Evolutionary conservation across 169 alveolate genomes (phyloP), one percentile per base, ranked within the genome.

Genomic region (Cryptosporidium sp.): DNA sequence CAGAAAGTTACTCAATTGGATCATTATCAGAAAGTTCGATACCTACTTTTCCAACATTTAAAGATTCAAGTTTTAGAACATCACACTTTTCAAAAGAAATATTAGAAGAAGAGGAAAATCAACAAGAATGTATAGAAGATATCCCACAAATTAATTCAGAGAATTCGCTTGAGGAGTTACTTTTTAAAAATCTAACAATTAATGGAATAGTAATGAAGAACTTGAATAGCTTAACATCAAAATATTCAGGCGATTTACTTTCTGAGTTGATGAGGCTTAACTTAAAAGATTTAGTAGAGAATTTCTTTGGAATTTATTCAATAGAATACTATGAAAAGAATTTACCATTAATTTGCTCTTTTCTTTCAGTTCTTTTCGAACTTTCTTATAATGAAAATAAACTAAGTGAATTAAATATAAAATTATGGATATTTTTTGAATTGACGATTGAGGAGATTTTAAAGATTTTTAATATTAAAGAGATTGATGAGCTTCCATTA

Each of bases 221-320:
- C 33, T 56, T 53, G 33, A 39, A 73, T 35, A 42, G 31, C 12
- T 52, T 52, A 53, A 16, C 56, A 37, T 45, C 39, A 12, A 48
- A 12, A 9, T 53, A 72, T 21, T 72, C 85, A 14, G 85, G 85
- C 1, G 68, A 23, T 31, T 31, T 73, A 4, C 70, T 73, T 31
- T 53, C 37, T 33, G 86, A 73, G 33, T 73, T 73, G 9, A 12
- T 58, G 2, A 73, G 56, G 6, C 31, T 73, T n/a, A 72, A 73
- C 21, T 18, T 60, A 9, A 53, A 35, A 23, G 5, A 14, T 10
- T 18, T 73, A 5, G 45, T 44, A n/a, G 68, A 56, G 37, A n/a
- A 21, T 18, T 73, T 73, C 6, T 73, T 73, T 56, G 58, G 86
- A 42, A 56, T 52, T 16, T 73, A 73, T n/a, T 73, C 86, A 10